Evolutionary conservation across 352 stramenopile genomes (phyloP).

Genomic region (Pythium aphanidermatum): DNA sequence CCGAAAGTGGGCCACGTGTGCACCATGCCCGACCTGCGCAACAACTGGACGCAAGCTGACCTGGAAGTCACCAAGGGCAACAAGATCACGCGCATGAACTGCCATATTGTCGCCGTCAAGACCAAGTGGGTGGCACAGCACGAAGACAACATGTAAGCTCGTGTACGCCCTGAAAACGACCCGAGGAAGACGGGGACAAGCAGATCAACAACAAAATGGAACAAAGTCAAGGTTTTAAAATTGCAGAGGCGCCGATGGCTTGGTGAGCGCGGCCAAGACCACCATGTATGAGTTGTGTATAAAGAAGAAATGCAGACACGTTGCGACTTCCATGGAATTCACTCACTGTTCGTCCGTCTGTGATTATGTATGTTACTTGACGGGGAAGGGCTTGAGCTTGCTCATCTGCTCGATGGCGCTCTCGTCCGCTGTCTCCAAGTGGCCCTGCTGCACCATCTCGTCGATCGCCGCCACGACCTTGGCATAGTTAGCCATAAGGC

Average conservation of each 20-base stretch:
- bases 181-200: neutral
- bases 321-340: neutral
- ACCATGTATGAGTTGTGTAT: too few species aligned
- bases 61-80: constrained; percentile 70
- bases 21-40: constrained; percentile 79
- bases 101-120: constrained; percentile 66
- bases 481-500: constrained; percentile 49
- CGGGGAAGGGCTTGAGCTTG: constrained; percentile 39
- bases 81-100: constrained; percentile 68
- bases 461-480: constrained; percentile 60
- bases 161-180: neutral
- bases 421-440: constrained; percentile 46
- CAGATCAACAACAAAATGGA: too few species aligned
- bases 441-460: constrained; percentile 60
- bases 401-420: constrained; percentile 46
- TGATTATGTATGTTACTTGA: constrained; percentile 20
- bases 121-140: constrained; percentile 56
- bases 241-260: too few species aligned
- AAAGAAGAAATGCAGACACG: neutral
- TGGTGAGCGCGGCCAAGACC: too few species aligned
- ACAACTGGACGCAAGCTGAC: constrained; percentile 82
- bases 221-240: too few species aligned
- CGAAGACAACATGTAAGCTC: constrained; percentile 44
- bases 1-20: constrained; percentile 84
- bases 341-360: neutral